phyloP scores from a whole-genome alignment of 2,329 filamentous ascomycete species.

The Penicillium aurantiogriseum region DNA sequence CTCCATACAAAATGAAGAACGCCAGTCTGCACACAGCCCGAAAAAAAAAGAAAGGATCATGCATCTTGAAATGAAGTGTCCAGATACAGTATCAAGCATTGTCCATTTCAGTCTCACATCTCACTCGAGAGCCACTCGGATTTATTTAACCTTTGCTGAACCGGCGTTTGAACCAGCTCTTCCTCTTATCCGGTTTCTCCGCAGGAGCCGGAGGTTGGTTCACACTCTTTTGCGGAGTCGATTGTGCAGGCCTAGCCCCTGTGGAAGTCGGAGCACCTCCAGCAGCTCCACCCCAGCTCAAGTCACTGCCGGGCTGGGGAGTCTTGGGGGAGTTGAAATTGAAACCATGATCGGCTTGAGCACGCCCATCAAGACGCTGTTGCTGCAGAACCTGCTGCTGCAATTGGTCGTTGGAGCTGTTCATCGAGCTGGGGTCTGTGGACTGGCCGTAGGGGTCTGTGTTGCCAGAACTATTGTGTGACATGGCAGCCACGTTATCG shows the following conservation, averaged over 20 bases:
- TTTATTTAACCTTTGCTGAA: conserved; percentile 61
- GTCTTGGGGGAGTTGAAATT: conserved; percentile 43
- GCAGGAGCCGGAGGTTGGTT: not conserved
- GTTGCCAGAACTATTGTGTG: conserved; percentile 63
- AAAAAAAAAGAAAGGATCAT: not conserved
- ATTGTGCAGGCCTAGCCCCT: conserved; percentile 12
- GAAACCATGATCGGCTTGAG: conserved; percentile 64
- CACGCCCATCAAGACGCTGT: conserved; percentile 39
- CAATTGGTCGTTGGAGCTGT: conserved; percentile 81
- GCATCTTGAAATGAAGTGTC: not conserved
- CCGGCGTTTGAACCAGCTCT: conserved; percentile 82
- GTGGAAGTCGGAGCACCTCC: conserved; percentile 16
- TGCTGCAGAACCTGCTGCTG: conserved; percentile 47
- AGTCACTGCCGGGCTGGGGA: conserved; percentile 20
- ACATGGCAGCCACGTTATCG: conserved; percentile 77
- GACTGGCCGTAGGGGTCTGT: conserved; percentile 73
- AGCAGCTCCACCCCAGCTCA: conserved; percentile 28
- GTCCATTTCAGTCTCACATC: not conserved
- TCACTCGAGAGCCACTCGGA: not conserved
- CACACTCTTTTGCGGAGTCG: conserved; percentile 20
- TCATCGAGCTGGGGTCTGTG: conserved; percentile 90
- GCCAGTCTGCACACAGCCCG: not conserved
- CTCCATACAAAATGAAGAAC: not conserved
- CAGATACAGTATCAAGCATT: not conserved
- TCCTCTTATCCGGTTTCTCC: conserved; percentile 64